These are phyloP conservation scores for Paecilomyces sp. DNA, from an alignment of 2,329 filamentous ascomycete genomes.

Conservation along the genomic window DNA sequence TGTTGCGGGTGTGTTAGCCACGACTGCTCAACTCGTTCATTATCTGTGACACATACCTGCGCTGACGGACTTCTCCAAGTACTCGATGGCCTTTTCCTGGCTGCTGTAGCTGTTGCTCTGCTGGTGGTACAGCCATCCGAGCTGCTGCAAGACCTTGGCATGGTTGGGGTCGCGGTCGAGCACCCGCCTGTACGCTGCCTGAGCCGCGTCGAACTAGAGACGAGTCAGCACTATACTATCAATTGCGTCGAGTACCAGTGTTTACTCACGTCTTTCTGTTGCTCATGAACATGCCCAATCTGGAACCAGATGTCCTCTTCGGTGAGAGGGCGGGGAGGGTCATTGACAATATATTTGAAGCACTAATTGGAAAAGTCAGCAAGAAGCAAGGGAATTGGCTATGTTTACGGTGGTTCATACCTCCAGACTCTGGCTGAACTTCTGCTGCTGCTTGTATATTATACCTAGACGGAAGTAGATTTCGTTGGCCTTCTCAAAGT, in stretches of 20 bases:
- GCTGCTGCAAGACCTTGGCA: constrained; percentile 94
- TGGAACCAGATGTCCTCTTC: constrained; percentile 99
- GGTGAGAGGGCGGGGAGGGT: constrained; percentile 83
- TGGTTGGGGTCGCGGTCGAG: constrained; percentile 92
- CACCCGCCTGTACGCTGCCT: constrained; percentile 85
- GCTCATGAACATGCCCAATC: constrained; percentile 96
- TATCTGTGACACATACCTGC: constrained; percentile 57
- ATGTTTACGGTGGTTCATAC: constrained; percentile 43
- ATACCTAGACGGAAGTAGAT: constrained; percentile 99
- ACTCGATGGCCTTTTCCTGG: constrained; percentile 94
- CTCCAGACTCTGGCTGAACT: constrained; percentile 86
- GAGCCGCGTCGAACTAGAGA: constrained; percentile 84
- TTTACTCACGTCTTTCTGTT: constrained; percentile 86
- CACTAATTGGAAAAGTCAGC: constrained; percentile 51
- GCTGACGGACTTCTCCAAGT: constrained; percentile 90
- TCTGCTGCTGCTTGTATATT: constrained; percentile 98
- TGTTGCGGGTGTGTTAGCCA: constrained; percentile 27
- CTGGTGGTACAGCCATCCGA: constrained; percentile 96
- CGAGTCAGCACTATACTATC: constrained; percentile 18
- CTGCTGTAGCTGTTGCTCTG: constrained; percentile 86
- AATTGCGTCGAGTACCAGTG: not conserved
- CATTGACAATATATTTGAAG: constrained; percentile 95
- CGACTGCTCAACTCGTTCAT: not conserved
- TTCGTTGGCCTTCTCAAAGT: constrained; percentile 97
- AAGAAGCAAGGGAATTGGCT: constrained; percentile 1